Conservation (phyloP, 2,329 filamentous ascomycete species). For the Beauveria sp. region DNA sequence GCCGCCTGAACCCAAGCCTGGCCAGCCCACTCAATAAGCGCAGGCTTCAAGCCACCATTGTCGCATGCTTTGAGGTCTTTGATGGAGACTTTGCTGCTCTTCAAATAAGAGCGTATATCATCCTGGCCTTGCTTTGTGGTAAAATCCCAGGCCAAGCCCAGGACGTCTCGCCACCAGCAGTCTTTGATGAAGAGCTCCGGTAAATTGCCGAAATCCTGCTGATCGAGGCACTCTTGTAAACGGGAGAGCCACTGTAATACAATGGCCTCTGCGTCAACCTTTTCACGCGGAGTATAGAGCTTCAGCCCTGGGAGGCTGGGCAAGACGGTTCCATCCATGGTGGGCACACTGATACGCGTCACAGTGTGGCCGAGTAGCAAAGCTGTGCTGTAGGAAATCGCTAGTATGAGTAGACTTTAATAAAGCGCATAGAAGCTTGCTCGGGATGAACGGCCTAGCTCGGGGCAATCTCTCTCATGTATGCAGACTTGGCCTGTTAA, state of each 20-base stretch:
- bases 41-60: neutral
- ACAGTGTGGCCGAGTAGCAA: too few species aligned
- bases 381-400: too few species aligned
- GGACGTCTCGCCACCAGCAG: constrained; percentile 23
- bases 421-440: too few species aligned
- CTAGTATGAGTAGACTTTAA: neutral
- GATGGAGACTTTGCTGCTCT: neutral
- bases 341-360: neutral
- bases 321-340: constrained; percentile 3
- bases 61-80: neutral
- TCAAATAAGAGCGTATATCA: constrained; percentile 13
- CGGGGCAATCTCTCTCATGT: too few species aligned
- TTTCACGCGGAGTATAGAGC: neutral
- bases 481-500: too few species aligned
- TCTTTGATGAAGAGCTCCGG: constrained; percentile 18
- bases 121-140: constrained; percentile 18
- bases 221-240: neutral
- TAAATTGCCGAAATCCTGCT: constrained; percentile 5
- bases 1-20: constrained; percentile 8
- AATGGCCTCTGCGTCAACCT: neutral
- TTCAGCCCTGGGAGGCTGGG: constrained; percentile 4
- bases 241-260: neutral
- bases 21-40: constrained; percentile 3
- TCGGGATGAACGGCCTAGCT: too few species aligned
- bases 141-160: constrained; percentile 23